These are phyloP conservation scores for sorghum (Sorghum bicolor) DNA, from an alignment of 176 grass and related monocot species.

Conservation along the genomic window DNA sequence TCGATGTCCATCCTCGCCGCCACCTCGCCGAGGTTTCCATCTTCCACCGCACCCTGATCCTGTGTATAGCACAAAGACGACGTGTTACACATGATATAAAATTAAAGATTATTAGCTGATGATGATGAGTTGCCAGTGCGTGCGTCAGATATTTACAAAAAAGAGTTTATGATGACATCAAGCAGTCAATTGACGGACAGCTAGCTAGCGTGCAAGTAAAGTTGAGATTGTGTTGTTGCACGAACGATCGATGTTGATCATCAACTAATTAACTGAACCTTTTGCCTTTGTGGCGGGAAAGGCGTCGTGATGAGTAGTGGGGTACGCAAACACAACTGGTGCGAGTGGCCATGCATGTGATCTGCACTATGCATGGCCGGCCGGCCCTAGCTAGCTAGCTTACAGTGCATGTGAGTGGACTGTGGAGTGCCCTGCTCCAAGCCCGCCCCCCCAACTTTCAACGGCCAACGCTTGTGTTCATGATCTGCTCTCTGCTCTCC, in stretches of 20 bases:
- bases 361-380: constrained; percentile 23
- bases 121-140: neutral
- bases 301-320: neutral
- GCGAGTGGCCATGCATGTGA: constrained; percentile 43
- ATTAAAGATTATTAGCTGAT: neutral
- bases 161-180: neutral
- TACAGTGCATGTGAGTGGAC: constrained; percentile 5
- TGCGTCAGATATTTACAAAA: neutral
- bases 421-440: neutral
- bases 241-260: neutral
- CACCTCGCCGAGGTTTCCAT: constrained; percentile 15
- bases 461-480: neutral
- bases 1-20: constrained; percentile 65
- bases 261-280: no score
- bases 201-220: neutral
- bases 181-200: neutral
- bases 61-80: neutral
- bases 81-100: neutral
- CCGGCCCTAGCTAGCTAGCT: neutral
- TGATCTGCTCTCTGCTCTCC: neutral
- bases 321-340: neutral
- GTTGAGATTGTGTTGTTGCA: neutral
- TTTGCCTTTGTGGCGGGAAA: neutral
- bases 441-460: neutral
- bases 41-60: neutral